phyloP scores from a whole-genome alignment of 2,329 filamentous ascomycete genomes.

The Chaetomium olivaceum region DNA sequence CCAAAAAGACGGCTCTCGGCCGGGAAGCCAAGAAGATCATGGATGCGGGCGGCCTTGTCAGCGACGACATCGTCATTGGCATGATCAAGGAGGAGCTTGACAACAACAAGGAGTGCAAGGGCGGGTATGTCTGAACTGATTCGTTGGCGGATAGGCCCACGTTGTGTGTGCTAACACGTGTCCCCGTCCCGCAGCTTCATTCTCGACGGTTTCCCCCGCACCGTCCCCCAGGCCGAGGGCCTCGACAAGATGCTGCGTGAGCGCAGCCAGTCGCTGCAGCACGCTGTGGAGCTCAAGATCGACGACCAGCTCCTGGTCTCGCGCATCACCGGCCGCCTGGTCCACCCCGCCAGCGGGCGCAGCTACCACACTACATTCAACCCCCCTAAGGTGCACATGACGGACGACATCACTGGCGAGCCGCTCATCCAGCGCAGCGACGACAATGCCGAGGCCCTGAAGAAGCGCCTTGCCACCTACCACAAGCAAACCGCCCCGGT shows the following conservation, averaged over 20 bases:
- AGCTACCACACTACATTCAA: slow-evolving; percentile 99
- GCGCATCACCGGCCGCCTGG: slow-evolving; percentile 91
- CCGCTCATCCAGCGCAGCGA: slow-evolving; percentile 94
- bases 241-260: slow-evolving; percentile 86
- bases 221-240: slow-evolving; percentile 90
- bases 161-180: slow-evolving; percentile 17
- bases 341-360: slow-evolving; percentile 94
- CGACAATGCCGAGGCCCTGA: slow-evolving; percentile 93
- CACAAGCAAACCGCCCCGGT: slow-evolving; percentile 92
- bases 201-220: slow-evolving; percentile 96
- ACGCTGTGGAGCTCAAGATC: slow-evolving; percentile 95
- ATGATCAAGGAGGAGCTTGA: slow-evolving; percentile 99
- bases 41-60: slow-evolving; percentile 96
- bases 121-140: slow-evolving; percentile 67
- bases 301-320: slow-evolving; percentile 91
- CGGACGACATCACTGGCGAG: slow-evolving; percentile 94
- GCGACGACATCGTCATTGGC: slow-evolving; percentile 98
- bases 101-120: slow-evolving; percentile 91
- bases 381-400: slow-evolving; percentile 92
- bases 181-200: slow-evolving; percentile 70
- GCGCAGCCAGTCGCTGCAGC: slow-evolving; percentile 82
- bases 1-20: slow-evolving; percentile 93
- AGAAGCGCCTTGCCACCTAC: slow-evolving; percentile 92
- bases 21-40: slow-evolving; percentile 99
- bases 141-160: background rate